Evolutionary conservation across 257 asterid species (phyloP), one percentile per base, ranked within the genome.

Genomic region (Prunella vulgaris): DNA sequence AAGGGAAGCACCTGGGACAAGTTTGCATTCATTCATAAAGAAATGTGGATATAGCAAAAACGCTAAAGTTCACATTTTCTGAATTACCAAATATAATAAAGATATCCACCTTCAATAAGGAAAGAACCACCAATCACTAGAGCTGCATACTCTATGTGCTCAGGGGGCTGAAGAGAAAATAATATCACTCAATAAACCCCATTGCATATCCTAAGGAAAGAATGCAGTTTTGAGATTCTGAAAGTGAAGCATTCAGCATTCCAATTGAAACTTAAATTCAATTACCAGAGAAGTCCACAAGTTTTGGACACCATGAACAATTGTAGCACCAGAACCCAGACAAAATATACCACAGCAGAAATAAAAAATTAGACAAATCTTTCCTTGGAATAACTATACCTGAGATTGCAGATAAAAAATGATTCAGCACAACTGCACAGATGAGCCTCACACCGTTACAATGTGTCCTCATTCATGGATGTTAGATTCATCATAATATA

Each of bases 321-420:
- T 89, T 44, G 99, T 94, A 54, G 97, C 97, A 76, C 99, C 97
- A 72, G 96, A 85, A 60, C 99, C 99, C 38, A 94, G 97, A 78
- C 99, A 94, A 72, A 93, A 93, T 73, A 90, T 93, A 66, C 99
- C 99, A 93, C 99, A 64, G 96, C 97, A 76, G 97, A 93, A 76
- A 93, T 93, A 81, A 93, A 87, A 71, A 97, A 88, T 97, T 97
- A 93, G 67, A 93, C 96, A 82, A 93, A 93, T 78, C 97, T 81
- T 77, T 93, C 98, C 84, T 93, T 90, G 78, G 97, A 90, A 84
- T 93, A 93, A 53, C 98, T 96, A 64, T 93, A 93, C 66, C 98
- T 93, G 87, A 70, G 70, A 77, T 72, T 58, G 77, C 51, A 37
- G 12, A 67, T 52, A 71, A 40, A 44, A 73, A 24, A 69, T 52